Evolutionary conservation across 2,329 filamentous ascomycete genomes (phyloP).

Genomic region (Xylaria sp.): DNA sequence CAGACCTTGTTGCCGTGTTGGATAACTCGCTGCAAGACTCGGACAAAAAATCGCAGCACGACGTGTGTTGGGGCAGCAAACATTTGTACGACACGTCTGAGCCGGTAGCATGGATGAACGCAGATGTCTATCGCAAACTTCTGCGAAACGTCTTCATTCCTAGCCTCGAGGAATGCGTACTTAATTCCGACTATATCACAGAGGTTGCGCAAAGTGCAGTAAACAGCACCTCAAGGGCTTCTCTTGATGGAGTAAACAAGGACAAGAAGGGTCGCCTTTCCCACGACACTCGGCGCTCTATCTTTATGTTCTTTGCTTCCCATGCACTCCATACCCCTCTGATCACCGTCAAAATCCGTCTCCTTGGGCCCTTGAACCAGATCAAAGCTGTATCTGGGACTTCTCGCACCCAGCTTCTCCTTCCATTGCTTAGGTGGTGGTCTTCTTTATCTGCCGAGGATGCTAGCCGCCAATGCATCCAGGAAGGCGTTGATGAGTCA

Average conservation of each 20-base stretch:
- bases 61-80: slow-evolving; percentile 61
- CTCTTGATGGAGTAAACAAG: slow-evolving; percentile 35
- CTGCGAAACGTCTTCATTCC: slow-evolving; percentile 71
- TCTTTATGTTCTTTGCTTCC: slow-evolving; percentile 73
- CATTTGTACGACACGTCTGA: slow-evolving; percentile 64
- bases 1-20: slow-evolving; percentile 64
- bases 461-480: slow-evolving; percentile 51
- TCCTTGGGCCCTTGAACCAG: slow-evolving; percentile 73
- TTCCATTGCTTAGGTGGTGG: slow-evolving; percentile 77
- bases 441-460: slow-evolving; percentile 55
- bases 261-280: slow-evolving; percentile 60
- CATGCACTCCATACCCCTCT: slow-evolving; percentile 73
- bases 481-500: slow-evolving; percentile 47
- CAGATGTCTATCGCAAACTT: slow-evolving; percentile 61
- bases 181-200: slow-evolving; percentile 73
- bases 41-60: slow-evolving; percentile 45
- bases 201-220: slow-evolving; percentile 64
- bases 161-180: slow-evolving; percentile 79
- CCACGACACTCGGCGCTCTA: slow-evolving; percentile 62
- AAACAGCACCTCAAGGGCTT: slow-evolving; percentile 48
- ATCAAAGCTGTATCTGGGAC: slow-evolving; percentile 71
- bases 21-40: slow-evolving; percentile 48
- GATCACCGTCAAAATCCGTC: slow-evolving; percentile 66
- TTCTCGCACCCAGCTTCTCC: slow-evolving; percentile 72
- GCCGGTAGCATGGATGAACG: slow-evolving; percentile 59